phyloP scores from a whole-genome alignment of 2,329 filamentous ascomycete species.

The Chaetomiaceae sp. region DNA sequence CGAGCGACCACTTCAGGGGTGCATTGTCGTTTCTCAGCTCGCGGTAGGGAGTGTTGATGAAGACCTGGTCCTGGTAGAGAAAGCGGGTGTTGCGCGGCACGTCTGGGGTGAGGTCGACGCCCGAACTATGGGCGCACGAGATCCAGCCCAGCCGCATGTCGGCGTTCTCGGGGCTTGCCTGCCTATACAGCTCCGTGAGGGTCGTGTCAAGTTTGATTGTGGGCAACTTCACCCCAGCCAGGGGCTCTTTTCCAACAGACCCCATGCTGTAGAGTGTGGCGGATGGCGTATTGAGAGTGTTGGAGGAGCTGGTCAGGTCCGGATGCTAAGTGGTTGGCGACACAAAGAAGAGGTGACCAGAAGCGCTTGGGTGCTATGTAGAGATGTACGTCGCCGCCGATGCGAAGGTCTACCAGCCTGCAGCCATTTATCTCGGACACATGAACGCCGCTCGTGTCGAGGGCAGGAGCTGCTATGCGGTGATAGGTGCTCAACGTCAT shows the following conservation, averaged over 20 bases:
- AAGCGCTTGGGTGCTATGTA: too few species aligned
- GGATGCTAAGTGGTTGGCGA: too few species aligned
- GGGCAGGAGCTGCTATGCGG: too few species aligned
- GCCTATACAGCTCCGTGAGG: slow-evolving; percentile 30
- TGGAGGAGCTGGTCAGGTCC: too few species aligned
- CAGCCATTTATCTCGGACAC: too few species aligned
- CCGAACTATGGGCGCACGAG: slow-evolving; percentile 26
- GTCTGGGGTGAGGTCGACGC: slow-evolving; percentile 23
- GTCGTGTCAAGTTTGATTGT: slow-evolving; percentile 31
- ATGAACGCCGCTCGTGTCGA: too few species aligned
- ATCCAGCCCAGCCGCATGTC: slow-evolving; percentile 28
- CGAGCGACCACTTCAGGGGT: slow-evolving; percentile 20
- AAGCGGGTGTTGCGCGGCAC: slow-evolving; percentile 33
- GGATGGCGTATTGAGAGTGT: too few species aligned
- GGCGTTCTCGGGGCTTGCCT: slow-evolving; percentile 20
- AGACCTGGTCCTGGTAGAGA: slow-evolving; percentile 32
- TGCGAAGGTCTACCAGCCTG: too few species aligned
- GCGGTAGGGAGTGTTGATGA: slow-evolving; percentile 23
- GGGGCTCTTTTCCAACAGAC: neutral
- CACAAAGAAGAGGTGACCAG: too few species aligned
- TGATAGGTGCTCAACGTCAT: too few species aligned
- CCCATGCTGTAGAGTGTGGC: slow-evolving; percentile 5
- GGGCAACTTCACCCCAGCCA: slow-evolving; percentile 22
- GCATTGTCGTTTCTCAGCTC: slow-evolving; percentile 16
- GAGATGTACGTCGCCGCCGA: too few species aligned